Evolutionary conservation across 2,329 filamentous ascomycete species (phyloP), one percentile per base, ranked within the genome.

Genomic region (Aspergillus udagawae): DNA sequence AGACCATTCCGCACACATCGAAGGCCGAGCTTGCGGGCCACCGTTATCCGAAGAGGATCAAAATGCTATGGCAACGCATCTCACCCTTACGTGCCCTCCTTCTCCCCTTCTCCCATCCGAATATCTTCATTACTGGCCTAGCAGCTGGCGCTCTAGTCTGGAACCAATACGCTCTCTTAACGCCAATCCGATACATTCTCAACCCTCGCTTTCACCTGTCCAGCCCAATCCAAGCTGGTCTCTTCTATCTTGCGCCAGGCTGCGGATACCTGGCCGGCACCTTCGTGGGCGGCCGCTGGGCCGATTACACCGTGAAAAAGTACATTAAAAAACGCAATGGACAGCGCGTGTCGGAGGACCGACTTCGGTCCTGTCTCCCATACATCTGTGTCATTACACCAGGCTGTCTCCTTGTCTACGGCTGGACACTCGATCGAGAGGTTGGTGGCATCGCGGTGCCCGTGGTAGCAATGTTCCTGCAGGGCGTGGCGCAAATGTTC

Each of bases 171-270:
- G 81, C 80, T 3, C 79, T 89, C 0, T 77, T 89, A 3, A 89
- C 87, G 0, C 85, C 85, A 0, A 89, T 91, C 55, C 85, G 88
- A 21, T 89, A 89, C 63, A 82, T 91, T 4, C 77, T 92, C 12
- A 91, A 91, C 65, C 88, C 89, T 0, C 85, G 89, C 23, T 91
- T 92, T 75, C 71, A 86, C 54, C 79, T 91, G 9, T 82, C 83
- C 0, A 80, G 82, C 0, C 88, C 89, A 0, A 80, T 91, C 17
- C 81, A 89, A 63, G 84, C 82, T 0, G 87, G 87, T 0, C 79
- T 91, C 1, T 90, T 92, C 73, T 92, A 90, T 68, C 82, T 92
- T 21, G 87, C 88, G 0, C 89, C 89, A 0, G 89, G 88, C 0
- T 81, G 80, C 51, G 89, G 89, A 0, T 91, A 90, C 65, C 73